Conservation (phyloP, 2,329 filamentous ascomycete genomes). For the Fusarium succisae region DNA sequence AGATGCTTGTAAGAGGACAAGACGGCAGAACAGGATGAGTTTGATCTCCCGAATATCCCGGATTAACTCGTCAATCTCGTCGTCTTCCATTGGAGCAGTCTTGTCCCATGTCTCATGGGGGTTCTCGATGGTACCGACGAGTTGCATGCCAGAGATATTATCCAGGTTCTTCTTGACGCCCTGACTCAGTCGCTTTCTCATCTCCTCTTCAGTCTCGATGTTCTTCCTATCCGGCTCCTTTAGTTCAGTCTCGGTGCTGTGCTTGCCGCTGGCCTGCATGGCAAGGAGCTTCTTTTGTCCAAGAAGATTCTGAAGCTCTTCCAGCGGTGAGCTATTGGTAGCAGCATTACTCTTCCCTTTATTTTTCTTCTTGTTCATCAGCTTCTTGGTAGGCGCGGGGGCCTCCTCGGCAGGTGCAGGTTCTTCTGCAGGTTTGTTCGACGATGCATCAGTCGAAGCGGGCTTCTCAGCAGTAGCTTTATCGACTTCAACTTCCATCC, state of each 20-base stretch:
- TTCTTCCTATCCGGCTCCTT: slow-evolving; percentile 41
- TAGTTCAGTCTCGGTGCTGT: not conserved
- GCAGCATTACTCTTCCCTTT: slow-evolving; percentile 23
- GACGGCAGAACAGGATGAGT: slow-evolving; percentile 40
- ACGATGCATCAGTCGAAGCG: not conserved
- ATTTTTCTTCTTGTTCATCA: slow-evolving; percentile 27
- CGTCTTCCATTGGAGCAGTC: slow-evolving; percentile 40
- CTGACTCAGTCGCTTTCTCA: slow-evolving; percentile 39
- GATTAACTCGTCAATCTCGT: slow-evolving; percentile 39
- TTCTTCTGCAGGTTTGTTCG: not conserved
- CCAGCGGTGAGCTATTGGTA: not conserved
- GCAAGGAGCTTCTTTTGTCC: slow-evolving; percentile 34
- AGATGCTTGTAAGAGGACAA: slow-evolving; percentile 41
- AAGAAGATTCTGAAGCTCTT: not conserved
- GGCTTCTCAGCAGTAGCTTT: not conserved
- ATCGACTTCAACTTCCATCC: slow-evolving; percentile 30
- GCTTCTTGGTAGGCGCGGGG: slow-evolving; percentile 3
- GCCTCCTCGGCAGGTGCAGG: not conserved
- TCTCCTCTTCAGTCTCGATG: slow-evolving; percentile 44
- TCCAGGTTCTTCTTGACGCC: slow-evolving; percentile 42
- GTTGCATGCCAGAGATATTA: slow-evolving; percentile 22
- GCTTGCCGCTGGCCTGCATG: not conserved
- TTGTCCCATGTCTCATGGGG: slow-evolving; percentile 37
- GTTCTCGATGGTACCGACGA: slow-evolving; percentile 41
- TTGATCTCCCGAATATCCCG: slow-evolving; percentile 44